Conservation (phyloP, 495 filamentous ascomycete species). For the Daldinia vernicosa region DNA sequence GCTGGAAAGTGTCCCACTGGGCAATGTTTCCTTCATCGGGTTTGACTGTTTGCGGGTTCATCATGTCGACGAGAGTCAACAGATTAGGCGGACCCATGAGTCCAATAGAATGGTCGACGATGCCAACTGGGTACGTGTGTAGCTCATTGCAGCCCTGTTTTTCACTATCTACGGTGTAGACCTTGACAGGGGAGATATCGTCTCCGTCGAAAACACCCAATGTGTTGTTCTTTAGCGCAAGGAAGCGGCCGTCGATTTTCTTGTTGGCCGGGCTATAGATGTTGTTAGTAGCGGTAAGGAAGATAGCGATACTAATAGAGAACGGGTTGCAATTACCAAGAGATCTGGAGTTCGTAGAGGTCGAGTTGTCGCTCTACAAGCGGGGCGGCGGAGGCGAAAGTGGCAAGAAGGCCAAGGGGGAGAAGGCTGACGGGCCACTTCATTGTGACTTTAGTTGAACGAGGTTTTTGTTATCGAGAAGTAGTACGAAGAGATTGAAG, state of each 20-base stretch:
- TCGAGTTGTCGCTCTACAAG: constrained; percentile 37
- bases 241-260: constrained; percentile 40
- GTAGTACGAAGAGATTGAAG: background rate
- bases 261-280: constrained; percentile 32
- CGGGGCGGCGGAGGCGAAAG: constrained; percentile 36
- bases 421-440: constrained; percentile 39
- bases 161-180: constrained; percentile 36
- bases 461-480: background rate
- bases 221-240: constrained; percentile 35
- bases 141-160: constrained; percentile 45
- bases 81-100: constrained; percentile 49
- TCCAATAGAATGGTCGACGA: constrained; percentile 47
- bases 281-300: constrained; percentile 9
- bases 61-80: constrained; percentile 47
- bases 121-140: constrained; percentile 48
- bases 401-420: constrained; percentile 39
- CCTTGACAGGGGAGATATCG: constrained; percentile 24
- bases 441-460: constrained; percentile 31
- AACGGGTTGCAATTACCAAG: constrained; percentile 34
- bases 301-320: background rate
- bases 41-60: constrained; percentile 44
- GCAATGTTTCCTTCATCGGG: constrained; percentile 44
- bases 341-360: constrained; percentile 44
- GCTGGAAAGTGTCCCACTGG: constrained; percentile 49
- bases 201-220: constrained; percentile 38